These are phyloP conservation scores for Hyaloscypha bicolor DNA, from an alignment of 495 filamentous ascomycete species.

Conservation along the genomic window DNA sequence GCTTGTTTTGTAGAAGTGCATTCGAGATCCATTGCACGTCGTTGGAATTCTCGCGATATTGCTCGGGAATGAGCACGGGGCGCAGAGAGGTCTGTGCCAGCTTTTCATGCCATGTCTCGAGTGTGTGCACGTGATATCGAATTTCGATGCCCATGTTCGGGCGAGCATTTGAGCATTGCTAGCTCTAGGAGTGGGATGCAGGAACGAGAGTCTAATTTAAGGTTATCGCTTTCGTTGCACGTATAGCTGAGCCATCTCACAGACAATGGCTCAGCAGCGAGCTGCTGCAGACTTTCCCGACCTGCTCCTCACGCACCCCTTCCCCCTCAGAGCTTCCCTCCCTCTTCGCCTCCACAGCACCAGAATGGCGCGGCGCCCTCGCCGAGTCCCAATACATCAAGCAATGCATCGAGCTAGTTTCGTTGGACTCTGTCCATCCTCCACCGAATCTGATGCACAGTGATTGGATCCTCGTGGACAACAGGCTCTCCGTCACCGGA, in stretches of 20 bases:
- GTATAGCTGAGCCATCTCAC: no score
- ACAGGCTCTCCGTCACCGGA: constrained; percentile 40
- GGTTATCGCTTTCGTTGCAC: no score
- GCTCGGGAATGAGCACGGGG: neutral
- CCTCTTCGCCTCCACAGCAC: constrained; percentile 65
- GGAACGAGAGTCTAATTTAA: neutral
- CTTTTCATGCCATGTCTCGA: neutral
- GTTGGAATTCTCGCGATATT: constrained; percentile 16
- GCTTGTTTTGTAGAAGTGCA: neutral
- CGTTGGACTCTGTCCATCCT: no score
- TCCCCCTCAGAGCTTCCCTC: constrained; percentile 61
- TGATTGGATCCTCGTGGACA: constrained; percentile 80
- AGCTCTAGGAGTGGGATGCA: neutral
- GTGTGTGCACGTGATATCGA: neutral
- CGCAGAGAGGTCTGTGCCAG: neutral
- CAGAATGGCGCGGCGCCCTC: constrained; percentile 70
- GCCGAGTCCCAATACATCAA: constrained; percentile 75
- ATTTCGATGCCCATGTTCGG: neutral
- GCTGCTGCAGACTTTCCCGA: constrained; percentile 38
- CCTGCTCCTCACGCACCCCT: constrained; percentile 67
- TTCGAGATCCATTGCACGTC: neutral
- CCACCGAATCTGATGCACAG: constrained; percentile 35
- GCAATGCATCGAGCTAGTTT: constrained; percentile 43
- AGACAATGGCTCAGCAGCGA: no score
- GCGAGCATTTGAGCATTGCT: neutral